phyloP scores from a whole-genome alignment of 495 filamentous ascomycete genomes.

The Penicillium cataractarum region DNA sequence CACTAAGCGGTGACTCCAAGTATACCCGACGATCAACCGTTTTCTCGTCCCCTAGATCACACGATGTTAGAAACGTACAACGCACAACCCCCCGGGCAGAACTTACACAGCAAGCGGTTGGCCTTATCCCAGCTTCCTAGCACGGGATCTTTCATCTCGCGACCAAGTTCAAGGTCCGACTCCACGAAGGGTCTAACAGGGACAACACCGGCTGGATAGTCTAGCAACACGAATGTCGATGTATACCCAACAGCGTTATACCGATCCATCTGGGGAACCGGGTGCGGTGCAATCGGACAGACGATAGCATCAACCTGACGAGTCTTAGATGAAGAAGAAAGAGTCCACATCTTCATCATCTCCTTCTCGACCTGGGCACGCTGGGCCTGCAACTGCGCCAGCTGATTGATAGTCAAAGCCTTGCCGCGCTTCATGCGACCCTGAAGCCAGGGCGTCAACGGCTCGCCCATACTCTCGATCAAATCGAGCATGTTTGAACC shows the following conservation, averaged over 20 bases:
- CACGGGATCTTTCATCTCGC: constrained; percentile 44
- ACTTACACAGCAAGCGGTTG: constrained; percentile 64
- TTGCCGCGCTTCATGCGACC: constrained; percentile 48
- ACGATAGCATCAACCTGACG: constrained; percentile 58
- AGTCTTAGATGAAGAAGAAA: constrained; percentile 23
- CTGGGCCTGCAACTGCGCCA: constrained; percentile 54
- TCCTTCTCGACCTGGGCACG: constrained; percentile 53
- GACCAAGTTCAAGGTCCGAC: constrained; percentile 52
- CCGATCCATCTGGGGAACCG: constrained; percentile 63
- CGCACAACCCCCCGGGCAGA: constrained; percentile 10
- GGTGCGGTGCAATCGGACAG: constrained; percentile 60
- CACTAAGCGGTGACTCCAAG: constrained; percentile 55
- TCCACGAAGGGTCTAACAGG: constrained; percentile 55
- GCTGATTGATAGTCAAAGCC: constrained; percentile 43
- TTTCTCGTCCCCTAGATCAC: constrained; percentile 49
- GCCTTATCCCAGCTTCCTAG: constrained; percentile 62
- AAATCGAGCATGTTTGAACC: constrained; percentile 55
- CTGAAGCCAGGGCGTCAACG: constrained; percentile 62
- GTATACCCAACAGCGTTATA: constrained; percentile 68
- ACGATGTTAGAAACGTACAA: constrained; percentile 1
- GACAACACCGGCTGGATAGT: constrained; percentile 62
- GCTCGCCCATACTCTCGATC: constrained; percentile 56
- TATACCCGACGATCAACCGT: constrained; percentile 59
- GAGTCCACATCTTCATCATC: constrained; percentile 59
- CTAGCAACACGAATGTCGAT: constrained; percentile 60